Evolutionary conservation across 306 rosid species (phyloP), one percentile per base, ranked within the genome.

Genomic region (Vachellia pachyceras): DNA sequence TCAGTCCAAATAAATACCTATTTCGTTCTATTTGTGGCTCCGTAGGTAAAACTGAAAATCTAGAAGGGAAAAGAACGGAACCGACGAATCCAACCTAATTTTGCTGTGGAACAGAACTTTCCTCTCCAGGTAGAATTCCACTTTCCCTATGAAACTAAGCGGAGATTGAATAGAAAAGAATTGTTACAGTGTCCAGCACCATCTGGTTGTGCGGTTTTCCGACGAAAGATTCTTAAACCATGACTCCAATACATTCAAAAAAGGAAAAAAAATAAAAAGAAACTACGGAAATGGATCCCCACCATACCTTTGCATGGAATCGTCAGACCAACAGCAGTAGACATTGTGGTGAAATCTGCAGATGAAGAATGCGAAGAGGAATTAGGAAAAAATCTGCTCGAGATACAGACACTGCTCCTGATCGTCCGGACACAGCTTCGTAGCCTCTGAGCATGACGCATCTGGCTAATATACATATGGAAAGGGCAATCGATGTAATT

Each of bases 291-390:
- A 49, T 17, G 29, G 33, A 55, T 22, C 15, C 22, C 17, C 15
- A 44, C 33, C 63, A 40, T 75, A 82, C 85, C 85, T 68, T 76
- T 82, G 65, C 81, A 82, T 0, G 77, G 85, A 72, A 82, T 76
- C 23, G 70, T 80, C n/a, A 68, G 57, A 20, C 81, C 85, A 37
- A 72, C 42, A 69, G 81, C 69, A 57, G 44, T 75, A 0, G 84
- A 75, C 84, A 75, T 81, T 14, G 7, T 45, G 14, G 44, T 64
- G 11, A 36, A 64, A 64, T 13, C 20, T 64, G 42, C 22, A 35
- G 78, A 44, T 2, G 76, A 44, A 8, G 76, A 68, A 52, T 40
- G 70, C 0, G 10, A 35, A 65, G 3, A 47, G 5, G 37, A 33
- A n/a, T 22, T 33, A 5, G 64, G 64, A 37, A n/a, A 61, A 72